Base-by-base conservation (phyloP, 352 stramenopile genomes). In the Plasmopara muralis region DNA sequence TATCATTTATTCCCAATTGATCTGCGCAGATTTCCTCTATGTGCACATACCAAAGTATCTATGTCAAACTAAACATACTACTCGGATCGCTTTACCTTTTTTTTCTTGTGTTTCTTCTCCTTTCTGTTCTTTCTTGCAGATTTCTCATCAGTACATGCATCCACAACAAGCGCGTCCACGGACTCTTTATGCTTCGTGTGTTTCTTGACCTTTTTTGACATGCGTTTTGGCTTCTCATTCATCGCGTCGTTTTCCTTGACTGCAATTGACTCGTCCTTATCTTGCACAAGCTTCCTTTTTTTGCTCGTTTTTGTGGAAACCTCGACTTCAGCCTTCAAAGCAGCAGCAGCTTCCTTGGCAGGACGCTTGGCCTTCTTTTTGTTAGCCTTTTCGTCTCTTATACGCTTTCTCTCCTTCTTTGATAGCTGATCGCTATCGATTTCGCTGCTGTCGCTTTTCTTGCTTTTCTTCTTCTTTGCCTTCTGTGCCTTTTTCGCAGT, bases 51-150 rank as follows among this genome's bases (percentile, higher is more conserved):
- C 20, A 25, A 25, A 25, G 20, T 25, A 25, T 25, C 20, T 12
- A 5, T 35, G 31, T 12, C 31, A 12, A 35, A 12, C 31, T 12
- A 35, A 5, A 12, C 39, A 43, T 16, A 18, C 48, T 57, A 70
- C 44, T 78, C 48, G 25, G 35, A 62, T 20, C 54, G 55, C 56
- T 77, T 81, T 30, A 55, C 53, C 25, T 78, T 77, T 61, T 70
- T 60, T 42, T 68, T 71, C 38, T 84, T 81, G 29, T 62, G 48
- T 48, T 83, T 82, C 60, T 81, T 81, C 45, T 54, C 47, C 47
- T 68, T 66, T 33, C 59, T 70, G 2, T 68, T 44, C 39, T 65
- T 67, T 52, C 68, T 68, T 14, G 35, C 44, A 10, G 37, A 18
- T 15, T 61, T 47, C 1, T 39, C 31, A 8, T 25, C 25, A 40